Percentiles rank a stretch among this genome's conserved stretches.
Evolutionary conservation across 257 asterid genomes (phyloP).

Genomic region (Asclepias syriaca): DNA sequence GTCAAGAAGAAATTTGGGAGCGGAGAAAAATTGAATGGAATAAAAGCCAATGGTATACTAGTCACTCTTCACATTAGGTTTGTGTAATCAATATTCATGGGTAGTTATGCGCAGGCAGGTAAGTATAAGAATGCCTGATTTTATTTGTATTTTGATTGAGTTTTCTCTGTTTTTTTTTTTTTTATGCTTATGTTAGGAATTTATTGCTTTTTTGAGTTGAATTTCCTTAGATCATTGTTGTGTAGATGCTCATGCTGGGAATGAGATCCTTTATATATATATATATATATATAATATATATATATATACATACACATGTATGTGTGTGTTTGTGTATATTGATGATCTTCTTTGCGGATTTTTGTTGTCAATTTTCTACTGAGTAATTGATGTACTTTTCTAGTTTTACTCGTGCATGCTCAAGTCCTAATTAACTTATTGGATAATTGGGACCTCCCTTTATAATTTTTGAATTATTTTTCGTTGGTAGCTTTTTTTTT

Average conservation of each 20-base stretch:
- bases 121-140: background rate
- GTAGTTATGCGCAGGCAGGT: too few relatives aligned
- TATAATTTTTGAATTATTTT: background rate
- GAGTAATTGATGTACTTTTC: background rate
- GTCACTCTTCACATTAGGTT: background rate
- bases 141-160: background rate
- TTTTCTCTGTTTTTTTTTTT: background rate
- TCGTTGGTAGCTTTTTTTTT: background rate
- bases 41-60: background rate
- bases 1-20: background rate
- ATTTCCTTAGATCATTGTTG: background rate
- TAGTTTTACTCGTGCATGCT: background rate
- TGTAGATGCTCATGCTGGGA: background rate
- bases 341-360: background rate
- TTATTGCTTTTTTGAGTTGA: background rate
- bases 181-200: background rate
- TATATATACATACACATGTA: background rate
- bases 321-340: background rate
- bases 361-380: background rate
- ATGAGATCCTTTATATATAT: background rate
- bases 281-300: background rate
- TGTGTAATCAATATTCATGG: background rate
- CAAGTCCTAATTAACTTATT: background rate
- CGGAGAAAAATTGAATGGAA: background rate
- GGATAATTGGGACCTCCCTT: background rate